Evolutionary conservation across 805 yeast genomes (phyloP), one percentile per base, ranked within the genome.

Genomic region (Cyberlindnera samutprakarnensis): DNA sequence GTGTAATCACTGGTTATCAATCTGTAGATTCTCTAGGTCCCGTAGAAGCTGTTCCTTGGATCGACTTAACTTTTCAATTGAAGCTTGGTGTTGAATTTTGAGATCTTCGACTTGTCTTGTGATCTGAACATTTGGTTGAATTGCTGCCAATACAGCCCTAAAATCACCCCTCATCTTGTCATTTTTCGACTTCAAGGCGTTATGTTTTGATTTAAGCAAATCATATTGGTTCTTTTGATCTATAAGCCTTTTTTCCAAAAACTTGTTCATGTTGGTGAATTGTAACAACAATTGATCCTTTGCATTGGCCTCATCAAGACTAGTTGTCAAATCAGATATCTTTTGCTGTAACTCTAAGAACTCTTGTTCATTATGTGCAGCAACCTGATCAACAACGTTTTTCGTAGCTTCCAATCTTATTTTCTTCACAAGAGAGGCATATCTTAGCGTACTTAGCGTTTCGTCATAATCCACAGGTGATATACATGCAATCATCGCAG

Each of bases 401-500:
- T 68, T 49, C 15, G 47, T 66, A 0, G 90, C 94, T 14, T 57
- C 56, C 21, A 84, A 78, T 34, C 68, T 69, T 42, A 84, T 81
- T 42, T 64, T 63, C 50, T 82, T 80, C 3, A 86, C 90, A 36
- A 79, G 73, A 14, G 75, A 78, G 1, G 94, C 94, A 51, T 84
- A 84, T 39, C 87, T 62, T 36, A 84, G 57, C 0, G 94, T 84
- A 25, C 83, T 79, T 43, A 76, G 53, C 0, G 86, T 76, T 46
- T 84, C 94, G 14, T 82, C 88, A 52, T 73, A 78, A 46, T 81
- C 90, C 13, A 74, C 64, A 1, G 94, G 94, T 0, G 94, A 76
- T 0, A 86, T 65, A 51, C 94, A 85, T 14, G 92, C 92, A n/a
- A 86, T 70, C 81, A 86, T 75, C 2, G 79, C 78, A 0, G 94